Base-by-base conservation (phyloP, 2,329 filamentous ascomycete genomes). In the Alternaria gaisen region DNA sequence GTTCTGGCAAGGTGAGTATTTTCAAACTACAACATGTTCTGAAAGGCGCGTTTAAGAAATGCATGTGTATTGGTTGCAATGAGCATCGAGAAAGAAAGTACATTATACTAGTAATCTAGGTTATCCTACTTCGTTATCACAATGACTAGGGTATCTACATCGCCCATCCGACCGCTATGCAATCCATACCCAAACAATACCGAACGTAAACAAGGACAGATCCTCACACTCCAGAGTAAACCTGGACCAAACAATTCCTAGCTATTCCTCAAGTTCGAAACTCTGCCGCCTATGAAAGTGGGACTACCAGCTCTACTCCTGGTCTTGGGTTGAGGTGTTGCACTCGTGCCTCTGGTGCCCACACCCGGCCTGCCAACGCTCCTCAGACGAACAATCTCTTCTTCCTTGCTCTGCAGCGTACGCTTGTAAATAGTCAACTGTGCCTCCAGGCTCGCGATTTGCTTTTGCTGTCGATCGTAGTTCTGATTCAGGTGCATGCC, bases 241-340 rank as follows among this genome's bases (percentile, higher is more conserved):
- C 22, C 12, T 24, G n/a, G 10, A 20, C 24, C 32, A 38, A 50
- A 9, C 14, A 26, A 18, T 26, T 32, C 3, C 30, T 43, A 53
- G 18, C 36, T 30, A 43, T 75, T 76, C 46, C 72, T 65, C 61
- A 76, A 57, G 56, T 68, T 69, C 26, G 61, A 62, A 24, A 75
- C 14, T 6, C 71, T 58, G 20, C 71, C 67, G 3, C 68, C 64
- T 34, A 62, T 30, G 7, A 60, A 28, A 36, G 32, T 60, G 14
- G 75, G 76, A 66, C 75, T 77, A 7, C 63, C 70, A 14, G 73
- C 76, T 38, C 76, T 66, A 30, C 64, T 69, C 10, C 70, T 66
- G 1, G 67, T 63, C 36, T 70, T 71, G 7, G 74, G 73, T 30
- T 71, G 68, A 0, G 75, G 70, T 18, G 74, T 75, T 7, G 67